Percentiles rank a stretch among this genome's conserved stretches.
Evolutionary conservation across 2,329 filamentous ascomycete genomes (phyloP).

Genomic region (Cephalotrichum gorgonifer): DNA sequence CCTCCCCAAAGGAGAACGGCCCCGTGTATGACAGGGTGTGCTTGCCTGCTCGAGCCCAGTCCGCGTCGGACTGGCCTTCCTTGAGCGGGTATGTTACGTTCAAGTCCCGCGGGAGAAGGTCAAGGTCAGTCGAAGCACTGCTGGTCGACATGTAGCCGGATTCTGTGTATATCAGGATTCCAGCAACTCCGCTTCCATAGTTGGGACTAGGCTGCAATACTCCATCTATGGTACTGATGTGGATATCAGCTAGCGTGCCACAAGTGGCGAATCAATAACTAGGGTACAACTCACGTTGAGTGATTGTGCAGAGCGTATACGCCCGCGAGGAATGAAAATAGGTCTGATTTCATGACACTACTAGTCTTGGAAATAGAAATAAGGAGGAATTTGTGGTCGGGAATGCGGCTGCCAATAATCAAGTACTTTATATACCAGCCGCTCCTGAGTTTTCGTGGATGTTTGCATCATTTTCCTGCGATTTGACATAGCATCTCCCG

Average conservation of each 20-base stretch:
- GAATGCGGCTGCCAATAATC: too few relatives aligned
- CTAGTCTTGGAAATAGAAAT: too few relatives aligned
- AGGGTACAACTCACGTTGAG: neutral
- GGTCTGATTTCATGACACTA: neutral
- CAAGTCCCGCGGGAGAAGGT: constrained; percentile 12
- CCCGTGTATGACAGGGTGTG: constrained; percentile 16
- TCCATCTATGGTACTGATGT: neutral
- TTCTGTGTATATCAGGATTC: constrained; percentile 15
- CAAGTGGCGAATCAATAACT: neutral
- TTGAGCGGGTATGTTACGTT: constrained; percentile 12
- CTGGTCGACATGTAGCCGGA: constrained; percentile 17
- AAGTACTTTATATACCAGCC: too few relatives aligned
- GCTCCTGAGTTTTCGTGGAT: too few relatives aligned
- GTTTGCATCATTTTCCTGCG: too few relatives aligned
- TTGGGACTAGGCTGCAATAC: neutral
- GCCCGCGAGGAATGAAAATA: neutral
- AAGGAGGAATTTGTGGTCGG: too few relatives aligned
- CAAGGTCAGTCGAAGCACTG: constrained; percentile 15
- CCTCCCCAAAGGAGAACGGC: constrained; percentile 13
- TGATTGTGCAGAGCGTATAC: neutral
- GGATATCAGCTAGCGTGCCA: neutral
- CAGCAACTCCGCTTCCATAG: constrained; percentile 12
- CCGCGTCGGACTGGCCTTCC: constrained; percentile 14
- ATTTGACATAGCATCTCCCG: too few relatives aligned
- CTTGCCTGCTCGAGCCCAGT: constrained; percentile 16